Conservation (phyloP, 2,329 filamentous ascomycete species). For the Fusarium tanahbumbuense region DNA sequence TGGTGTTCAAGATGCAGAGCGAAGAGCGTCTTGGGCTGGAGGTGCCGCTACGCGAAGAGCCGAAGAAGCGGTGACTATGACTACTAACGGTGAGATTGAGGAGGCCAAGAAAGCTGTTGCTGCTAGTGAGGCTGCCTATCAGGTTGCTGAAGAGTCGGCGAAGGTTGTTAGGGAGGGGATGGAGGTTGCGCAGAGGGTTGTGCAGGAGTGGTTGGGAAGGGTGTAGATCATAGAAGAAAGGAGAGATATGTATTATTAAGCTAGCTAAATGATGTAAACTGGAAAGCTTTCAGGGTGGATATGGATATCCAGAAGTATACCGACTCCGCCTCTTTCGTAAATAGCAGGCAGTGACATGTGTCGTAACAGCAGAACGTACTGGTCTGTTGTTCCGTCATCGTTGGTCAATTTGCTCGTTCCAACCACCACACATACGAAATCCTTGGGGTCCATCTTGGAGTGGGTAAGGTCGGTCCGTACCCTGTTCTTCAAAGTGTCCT, state of each 20-base stretch:
- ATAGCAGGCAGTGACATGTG: neutral
- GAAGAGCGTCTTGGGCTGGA: constrained; percentile 10
- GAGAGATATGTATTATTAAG: neutral
- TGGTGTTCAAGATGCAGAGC: constrained; percentile 19
- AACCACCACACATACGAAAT: neutral
- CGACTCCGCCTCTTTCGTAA: neutral
- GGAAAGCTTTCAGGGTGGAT: neutral
- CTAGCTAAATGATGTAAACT: neutral
- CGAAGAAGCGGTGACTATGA: constrained; percentile 24
- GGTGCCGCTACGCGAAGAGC: constrained; percentile 17
- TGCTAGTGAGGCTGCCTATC: constrained; percentile 19
- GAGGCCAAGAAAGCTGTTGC: constrained; percentile 12
- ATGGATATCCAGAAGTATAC: neutral
- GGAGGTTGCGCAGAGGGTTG: constrained; percentile 19
- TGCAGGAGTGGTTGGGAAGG: constrained; percentile 28
- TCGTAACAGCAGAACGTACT: neutral
- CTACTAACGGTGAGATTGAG: constrained; percentile 21
- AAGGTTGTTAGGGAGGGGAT: constrained; percentile 26
- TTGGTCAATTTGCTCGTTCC: neutral
- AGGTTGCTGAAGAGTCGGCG: constrained; percentile 7
- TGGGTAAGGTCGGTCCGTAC: neutral
- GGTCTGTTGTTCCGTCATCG: neutral
- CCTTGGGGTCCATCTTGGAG: neutral
- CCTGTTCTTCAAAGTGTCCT: neutral
- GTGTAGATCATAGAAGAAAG: neutral